Evolutionary conservation across 768 basidiomycete genomes (phyloP).

Genomic region (Mycena latifolia): DNA sequence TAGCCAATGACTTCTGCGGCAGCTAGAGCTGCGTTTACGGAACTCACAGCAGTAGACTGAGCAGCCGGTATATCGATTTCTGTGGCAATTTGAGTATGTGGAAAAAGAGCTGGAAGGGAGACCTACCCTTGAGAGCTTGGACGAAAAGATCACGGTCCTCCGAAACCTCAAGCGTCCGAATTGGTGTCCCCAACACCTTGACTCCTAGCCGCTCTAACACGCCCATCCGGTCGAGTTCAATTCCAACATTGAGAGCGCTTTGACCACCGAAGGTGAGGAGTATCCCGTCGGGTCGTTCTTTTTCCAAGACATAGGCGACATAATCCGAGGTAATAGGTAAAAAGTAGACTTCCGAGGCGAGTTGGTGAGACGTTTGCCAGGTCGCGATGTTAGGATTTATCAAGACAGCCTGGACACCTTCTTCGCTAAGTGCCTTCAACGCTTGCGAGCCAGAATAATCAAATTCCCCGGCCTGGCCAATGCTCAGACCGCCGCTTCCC

Average conservation of each 20-base stretch:
- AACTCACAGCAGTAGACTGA: constrained; percentile 96
- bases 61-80: constrained; percentile 98
- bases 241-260: constrained; percentile 97
- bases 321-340: constrained; percentile 96
- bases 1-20: constrained; percentile 95
- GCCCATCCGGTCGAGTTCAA: constrained; percentile 97
- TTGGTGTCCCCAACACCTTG: constrained; percentile 94
- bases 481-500: constrained; percentile 95
- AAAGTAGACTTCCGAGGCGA: constrained; percentile 98
- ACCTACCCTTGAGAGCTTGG: constrained; percentile 91
- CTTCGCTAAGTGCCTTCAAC: constrained; percentile 96
- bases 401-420: constrained; percentile 93
- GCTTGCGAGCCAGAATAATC: constrained; percentile 99
- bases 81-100: constrained; percentile 46
- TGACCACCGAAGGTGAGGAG: constrained; percentile 98
- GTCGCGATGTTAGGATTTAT: constrained; percentile 99
- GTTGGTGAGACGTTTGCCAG: constrained; percentile 98
- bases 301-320: constrained; percentile 98
- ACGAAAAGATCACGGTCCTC: constrained; percentile 98
- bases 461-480: constrained; percentile 99
- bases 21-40: constrained; percentile 90
- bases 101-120: background rate
- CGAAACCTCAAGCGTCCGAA: constrained; percentile 94
- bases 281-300: constrained; percentile 97
- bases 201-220: constrained; percentile 93